A percentile compares a stretch with the other conserved stretches of the same genome.
Evolutionary conservation across 257 asterid species (phyloP).

Genomic region (Cruciata laevipes): DNA sequence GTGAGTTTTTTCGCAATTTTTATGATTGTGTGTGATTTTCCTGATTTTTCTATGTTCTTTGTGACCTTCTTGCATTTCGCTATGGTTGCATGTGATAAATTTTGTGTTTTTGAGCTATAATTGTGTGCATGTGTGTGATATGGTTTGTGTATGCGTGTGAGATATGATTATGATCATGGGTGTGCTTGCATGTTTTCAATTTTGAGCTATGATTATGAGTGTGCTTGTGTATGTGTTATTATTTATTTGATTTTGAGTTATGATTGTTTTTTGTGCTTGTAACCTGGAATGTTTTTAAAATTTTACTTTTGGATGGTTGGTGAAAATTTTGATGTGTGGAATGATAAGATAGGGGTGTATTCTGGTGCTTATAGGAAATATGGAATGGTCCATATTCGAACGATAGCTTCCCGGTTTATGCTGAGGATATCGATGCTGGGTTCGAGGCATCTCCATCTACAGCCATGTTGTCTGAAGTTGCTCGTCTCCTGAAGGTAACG

Average conservation of each 20-base stretch:
- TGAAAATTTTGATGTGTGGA: not conserved
- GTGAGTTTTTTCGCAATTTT: not conserved
- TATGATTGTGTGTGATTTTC: not conserved
- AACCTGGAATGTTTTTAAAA: not conserved
- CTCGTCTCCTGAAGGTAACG: constrained; percentile 63
- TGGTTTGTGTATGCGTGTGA: too few relatives aligned
- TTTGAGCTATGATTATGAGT: not conserved
- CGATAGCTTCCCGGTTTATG: constrained; percentile 88
- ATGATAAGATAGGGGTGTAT: not conserved
- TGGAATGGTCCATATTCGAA: constrained; percentile 96
- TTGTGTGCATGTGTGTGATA: not conserved
- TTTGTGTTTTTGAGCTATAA: not conserved
- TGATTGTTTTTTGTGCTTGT: not conserved
- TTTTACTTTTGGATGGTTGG: not conserved
- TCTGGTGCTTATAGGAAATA: constrained; percentile 53
- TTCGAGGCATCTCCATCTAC: constrained; percentile 82
- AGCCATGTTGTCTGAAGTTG: constrained; percentile 82
- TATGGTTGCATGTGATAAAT: too few relatives aligned
- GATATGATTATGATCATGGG: not conserved
- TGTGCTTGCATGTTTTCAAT: not conserved
- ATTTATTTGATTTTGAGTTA: too few relatives aligned
- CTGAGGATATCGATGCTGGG: constrained; percentile 95
- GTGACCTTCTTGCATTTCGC: too few relatives aligned
- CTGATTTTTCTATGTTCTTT: too few relatives aligned
- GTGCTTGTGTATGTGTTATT: not conserved